A percentile compares a stretch with the other conserved stretches of the same genome.
These are phyloP conservation scores for Lipomyces yamanashiensis DNA, from an alignment of 805 yeast genomes.

Conservation along the genomic window DNA sequence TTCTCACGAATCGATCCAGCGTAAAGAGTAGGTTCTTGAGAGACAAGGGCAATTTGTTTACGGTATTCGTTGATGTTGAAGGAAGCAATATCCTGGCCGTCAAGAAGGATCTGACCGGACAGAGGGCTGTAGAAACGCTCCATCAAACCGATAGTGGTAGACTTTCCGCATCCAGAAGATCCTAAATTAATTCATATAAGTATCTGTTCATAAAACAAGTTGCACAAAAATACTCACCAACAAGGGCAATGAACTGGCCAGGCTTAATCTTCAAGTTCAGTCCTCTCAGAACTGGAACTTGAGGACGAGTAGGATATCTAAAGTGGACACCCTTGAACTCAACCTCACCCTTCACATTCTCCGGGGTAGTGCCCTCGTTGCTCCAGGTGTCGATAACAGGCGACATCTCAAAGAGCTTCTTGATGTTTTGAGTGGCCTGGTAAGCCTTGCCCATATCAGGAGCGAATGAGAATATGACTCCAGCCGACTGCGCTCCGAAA, in stretches of 20 bases:
- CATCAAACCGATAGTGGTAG: conserved; percentile 56
- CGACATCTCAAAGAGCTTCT: conserved; percentile 42
- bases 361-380: conserved; percentile 41
- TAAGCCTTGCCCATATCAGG: conserved; percentile 54
- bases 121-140: conserved; percentile 59
- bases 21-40: conserved; percentile 64
- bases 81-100: conserved; percentile 56
- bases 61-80: conserved; percentile 59
- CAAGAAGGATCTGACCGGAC: conserved; percentile 56
- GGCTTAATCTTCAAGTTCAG: conserved; percentile 56
- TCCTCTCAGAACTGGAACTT: conserved; percentile 42
- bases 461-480: conserved; percentile 50
- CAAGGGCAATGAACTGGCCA: conserved; percentile 85
- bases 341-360: conserved; percentile 54
- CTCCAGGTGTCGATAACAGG: conserved; percentile 48
- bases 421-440: conserved; percentile 47
- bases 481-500: conserved; percentile 53
- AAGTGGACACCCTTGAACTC: conserved; percentile 49
- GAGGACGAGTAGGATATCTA: conserved; percentile 44
- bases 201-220: background rate
- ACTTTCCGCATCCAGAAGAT: conserved; percentile 63
- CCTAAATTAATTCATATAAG: background rate
- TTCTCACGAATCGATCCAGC: conserved; percentile 82
- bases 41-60: conserved; percentile 61
- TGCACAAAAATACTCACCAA: conserved; percentile 55